Evolutionary conservation across 2,329 filamentous ascomycete species (phyloP), one percentile per base, ranked within the genome.

Genomic region (Ambrosiella beaveri): DNA sequence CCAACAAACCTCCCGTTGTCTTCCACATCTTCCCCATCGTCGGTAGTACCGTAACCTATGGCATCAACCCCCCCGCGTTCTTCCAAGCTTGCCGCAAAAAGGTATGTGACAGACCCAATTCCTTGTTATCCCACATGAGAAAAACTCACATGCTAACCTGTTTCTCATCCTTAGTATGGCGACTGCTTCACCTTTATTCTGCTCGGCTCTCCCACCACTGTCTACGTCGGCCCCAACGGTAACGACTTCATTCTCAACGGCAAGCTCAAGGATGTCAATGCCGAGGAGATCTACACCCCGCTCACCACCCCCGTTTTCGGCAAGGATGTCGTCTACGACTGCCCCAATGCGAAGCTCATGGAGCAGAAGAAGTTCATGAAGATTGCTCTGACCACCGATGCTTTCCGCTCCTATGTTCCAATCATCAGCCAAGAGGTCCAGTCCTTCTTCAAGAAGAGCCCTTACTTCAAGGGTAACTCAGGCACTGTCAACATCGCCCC

Each of bases 321-420:
- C 64, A 82, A 81, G 65, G 84, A 90, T 71, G 88, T 95, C 35
- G 86, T 94, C 57, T 95, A 94, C 68, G 88, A 94, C 69, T 93
- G 88, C 71, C 87, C 88, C 47, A 94, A 94, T 68, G 77, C 87
- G 60, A 94, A 94, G 72, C 79, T 95, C 67, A 94, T 95, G 88
- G 88, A 95, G 73, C 88, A 95, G 75, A 95, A 95, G 76, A 93
- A 91, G 84, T 88, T 90, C 66, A 86, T 89, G 81, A 90, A 90
- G 70, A 81, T 85, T 65, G 85, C 84, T 62, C 80, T 90, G 57
- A 88, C 85, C 35, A 82, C 82, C 63, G 81, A 86, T 59, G 82
- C 85, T 27, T 85, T 90, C 72, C 80, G 75, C 63, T 75, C 74
- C 51, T 93, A 95, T 70, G 86, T 93, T 55, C 81, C 79, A 59